Evolutionary conservation across 768 basidiomycete species (phyloP), one percentile per base, ranked within the genome.

Genomic region (Pholiota microspora): DNA sequence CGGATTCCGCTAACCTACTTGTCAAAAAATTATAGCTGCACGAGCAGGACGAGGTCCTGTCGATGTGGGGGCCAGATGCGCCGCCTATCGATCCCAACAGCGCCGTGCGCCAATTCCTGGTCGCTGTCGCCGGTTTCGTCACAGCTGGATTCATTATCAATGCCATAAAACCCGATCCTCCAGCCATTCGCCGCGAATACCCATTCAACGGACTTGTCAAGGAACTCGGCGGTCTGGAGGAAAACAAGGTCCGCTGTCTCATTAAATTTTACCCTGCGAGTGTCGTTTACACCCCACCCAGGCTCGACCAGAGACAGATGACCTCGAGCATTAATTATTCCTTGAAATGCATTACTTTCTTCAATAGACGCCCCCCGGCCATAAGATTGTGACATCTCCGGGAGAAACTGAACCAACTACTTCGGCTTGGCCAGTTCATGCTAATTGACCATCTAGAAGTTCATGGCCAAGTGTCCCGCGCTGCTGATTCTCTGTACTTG

Each of bases 1-100:
- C 28, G 36, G 29, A 7, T 15, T 42, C 7, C n/a, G 15, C 57
- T 49, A 54, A 59, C 57, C 59, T 45, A 64, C 44, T 62, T 53
- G 35, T 23, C 40, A 15, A n/a, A 42, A 42, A 40, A 34, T 34
- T 27, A 42, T 63, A 94, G 92, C 69, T 92, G 28, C 91, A 89
- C 55, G 89, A 92, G 69, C 77, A 82, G 64, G 89, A 92, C 49
- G 92, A 94, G 63, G 73, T 89, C 21, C 70, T 87, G 53, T 90
- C 88, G 32, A 90, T 94, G 88, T 93, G 89, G 89, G 89, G 90
- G 23, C 90, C 90, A 18, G 92, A 94, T 63, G 73, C 82, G 25
- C 80, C 91, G 35, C 77, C 78, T 18, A 72, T 89, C 10, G 71
- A 77, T 10, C 84, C 88, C 23, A 68, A 76, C 6, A 76, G 67